phyloP scores from a whole-genome alignment of 768 basidiomycete genomes.

The Suillus americanus region DNA sequence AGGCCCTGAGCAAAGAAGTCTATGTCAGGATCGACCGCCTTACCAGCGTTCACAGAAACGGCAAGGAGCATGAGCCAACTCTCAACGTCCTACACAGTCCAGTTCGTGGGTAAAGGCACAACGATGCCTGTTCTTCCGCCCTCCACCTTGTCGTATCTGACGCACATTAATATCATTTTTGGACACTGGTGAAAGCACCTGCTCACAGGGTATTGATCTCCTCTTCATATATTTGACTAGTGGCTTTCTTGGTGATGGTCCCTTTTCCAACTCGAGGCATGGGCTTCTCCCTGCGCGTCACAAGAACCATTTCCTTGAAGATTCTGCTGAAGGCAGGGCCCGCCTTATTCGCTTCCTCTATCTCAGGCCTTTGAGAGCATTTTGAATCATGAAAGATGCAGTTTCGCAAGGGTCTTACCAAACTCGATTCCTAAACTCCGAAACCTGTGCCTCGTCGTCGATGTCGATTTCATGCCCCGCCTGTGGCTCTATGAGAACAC shows the following conservation, averaged over 20 bases:
- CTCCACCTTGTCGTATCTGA: constrained; percentile 35
- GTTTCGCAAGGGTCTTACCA: constrained; percentile 21
- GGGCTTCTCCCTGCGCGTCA: constrained; percentile 41
- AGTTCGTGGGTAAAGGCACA: constrained; percentile 21
- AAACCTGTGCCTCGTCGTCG: constrained; percentile 20
- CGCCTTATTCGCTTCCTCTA: constrained; percentile 43
- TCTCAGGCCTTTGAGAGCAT: constrained; percentile 30
- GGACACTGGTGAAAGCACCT: neutral
- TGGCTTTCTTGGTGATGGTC: constrained; percentile 40
- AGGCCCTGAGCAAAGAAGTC: constrained; percentile 28
- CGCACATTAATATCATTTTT: neutral
- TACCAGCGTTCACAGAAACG: constrained; percentile 11
- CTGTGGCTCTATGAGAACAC: constrained; percentile 31
- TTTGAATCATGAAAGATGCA: neutral
- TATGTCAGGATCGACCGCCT: constrained; percentile 3
- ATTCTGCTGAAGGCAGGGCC: constrained; percentile 44
- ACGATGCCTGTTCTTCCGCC: constrained; percentile 21
- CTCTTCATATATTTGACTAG: constrained; percentile 36
- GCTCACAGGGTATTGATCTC: constrained; percentile 49
- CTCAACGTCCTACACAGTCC: constrained; percentile 20
- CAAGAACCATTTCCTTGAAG: constrained; percentile 55
- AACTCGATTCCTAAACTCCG: constrained; percentile 28
- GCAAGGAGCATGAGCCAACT: constrained; percentile 31
- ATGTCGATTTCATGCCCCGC: constrained; percentile 19
- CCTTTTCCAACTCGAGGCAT: constrained; percentile 46